phyloP scores from a whole-genome alignment of 192 early-diverging fungal species.

The Geranomyces variabilis region DNA sequence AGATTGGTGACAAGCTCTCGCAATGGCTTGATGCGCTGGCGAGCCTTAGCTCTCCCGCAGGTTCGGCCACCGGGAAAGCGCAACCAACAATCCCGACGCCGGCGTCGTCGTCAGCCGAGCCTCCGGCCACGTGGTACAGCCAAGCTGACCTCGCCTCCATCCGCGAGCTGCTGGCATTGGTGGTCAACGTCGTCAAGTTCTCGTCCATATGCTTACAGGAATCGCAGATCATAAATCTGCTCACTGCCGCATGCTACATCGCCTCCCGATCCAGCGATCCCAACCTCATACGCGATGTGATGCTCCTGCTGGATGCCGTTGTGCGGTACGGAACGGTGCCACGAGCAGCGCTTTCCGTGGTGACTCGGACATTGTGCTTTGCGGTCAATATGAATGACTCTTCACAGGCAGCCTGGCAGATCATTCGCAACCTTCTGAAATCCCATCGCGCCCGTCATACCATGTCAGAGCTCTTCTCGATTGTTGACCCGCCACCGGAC shows the following conservation, averaged over 20 bases:
- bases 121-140: background rate
- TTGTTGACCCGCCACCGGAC: slow-evolving; percentile 32
- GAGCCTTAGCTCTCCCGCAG: background rate
- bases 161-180: slow-evolving; percentile 19
- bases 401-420: slow-evolving; percentile 47
- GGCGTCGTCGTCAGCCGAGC: slow-evolving; percentile 4
- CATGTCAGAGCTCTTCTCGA: slow-evolving; percentile 58
- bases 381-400: slow-evolving; percentile 1
- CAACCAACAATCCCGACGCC: background rate
- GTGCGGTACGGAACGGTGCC: slow-evolving; percentile 36
- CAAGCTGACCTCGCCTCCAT: background rate
- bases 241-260: slow-evolving; percentile 23
- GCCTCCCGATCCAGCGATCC: background rate
- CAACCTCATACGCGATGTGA: slow-evolving; percentile 15
- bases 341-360: slow-evolving; percentile 1
- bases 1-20: slow-evolving; percentile 15
- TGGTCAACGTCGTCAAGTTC: slow-evolving; percentile 41
- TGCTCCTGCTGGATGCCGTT: slow-evolving; percentile 31
- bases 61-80: background rate
- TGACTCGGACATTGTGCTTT: slow-evolving; percentile 14
- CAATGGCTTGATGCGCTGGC: slow-evolving; percentile 5
- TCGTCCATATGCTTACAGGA: slow-evolving; percentile 31
- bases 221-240: slow-evolving; percentile 15
- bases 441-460: slow-evolving; percentile 66
- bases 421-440: slow-evolving; percentile 65